Evolutionary conservation across 2,329 filamentous ascomycete species (phyloP), one percentile per base, ranked within the genome.

Genomic region (Intubia oerlemansii): DNA sequence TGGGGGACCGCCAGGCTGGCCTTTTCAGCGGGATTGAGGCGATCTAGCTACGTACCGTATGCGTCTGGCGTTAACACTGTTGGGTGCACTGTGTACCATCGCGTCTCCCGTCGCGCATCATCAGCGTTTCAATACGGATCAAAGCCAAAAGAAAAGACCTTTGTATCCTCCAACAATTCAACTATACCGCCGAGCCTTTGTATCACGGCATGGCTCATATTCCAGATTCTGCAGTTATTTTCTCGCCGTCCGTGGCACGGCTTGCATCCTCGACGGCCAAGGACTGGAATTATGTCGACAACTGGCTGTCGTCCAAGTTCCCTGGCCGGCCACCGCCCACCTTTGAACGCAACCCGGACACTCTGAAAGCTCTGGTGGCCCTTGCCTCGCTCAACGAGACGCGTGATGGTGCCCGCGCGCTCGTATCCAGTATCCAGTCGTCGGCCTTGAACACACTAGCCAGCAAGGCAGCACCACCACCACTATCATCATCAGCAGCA

Each of bases 201-300:
- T n/a, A n/a, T n/a, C n/a, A n/a, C n/a, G n/a, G n/a, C n/a, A n/a
- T n/a, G n/a, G n/a, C n/a, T n/a, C n/a, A n/a, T n/a, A n/a, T n/a
- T n/a, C n/a, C n/a, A n/a, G n/a, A n/a, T n/a, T n/a, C n/a, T n/a
- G n/a, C n/a, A n/a, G n/a, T n/a, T n/a, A n/a, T n/a, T n/a, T 76
- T 75, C 51, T 75, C 70, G 4, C 70, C 70, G 10, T 71, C 67
- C 0, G 54, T 71, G 18, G 68, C 69, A 29, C 74, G 80, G 34
- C 72, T 77, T 35, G 77, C 80, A 39, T 76, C 78, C 36, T 76
- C 77, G 10, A 71, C 77, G 36, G 78, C 81, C 26, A 84, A 85
- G 45, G 84, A 93, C 51, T 95, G 85, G 85, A 73, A 71, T 31
- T 81, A 78, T 39, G 65, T 93, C 39, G 81, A 90, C 50, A 57